Conservation (phyloP, 2,329 filamentous ascomycete genomes). For the Rugonectria rugulosa region DNA sequence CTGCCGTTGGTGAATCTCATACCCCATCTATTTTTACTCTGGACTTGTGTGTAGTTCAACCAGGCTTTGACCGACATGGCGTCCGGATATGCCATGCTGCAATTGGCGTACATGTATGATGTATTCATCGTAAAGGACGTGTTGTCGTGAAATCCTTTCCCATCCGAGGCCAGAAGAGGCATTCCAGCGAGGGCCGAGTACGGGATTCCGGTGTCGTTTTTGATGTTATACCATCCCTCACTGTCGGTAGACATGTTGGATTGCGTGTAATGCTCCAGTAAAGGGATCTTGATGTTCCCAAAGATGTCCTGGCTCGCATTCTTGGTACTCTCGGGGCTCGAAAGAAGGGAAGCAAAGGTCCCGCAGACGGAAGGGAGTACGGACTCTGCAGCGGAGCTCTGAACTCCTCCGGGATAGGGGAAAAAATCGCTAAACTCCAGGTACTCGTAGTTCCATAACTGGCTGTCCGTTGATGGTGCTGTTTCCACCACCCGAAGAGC, state of each 20-base stretch:
- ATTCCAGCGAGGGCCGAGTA: slow-evolving; percentile 17
- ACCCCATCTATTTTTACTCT: too few species aligned
- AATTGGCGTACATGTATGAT: slow-evolving; percentile 4
- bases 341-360: slow-evolving; percentile 5
- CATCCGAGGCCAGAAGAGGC: background rate
- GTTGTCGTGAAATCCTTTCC: background rate
- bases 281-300: slow-evolving; percentile 20
- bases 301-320: slow-evolving; percentile 16
- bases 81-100: background rate
- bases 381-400: background rate
- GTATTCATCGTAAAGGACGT: background rate
- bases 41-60: background rate
- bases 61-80: background rate
- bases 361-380: slow-evolving; percentile 9
- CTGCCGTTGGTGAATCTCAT: background rate
- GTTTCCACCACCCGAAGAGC: slow-evolving; percentile 10
- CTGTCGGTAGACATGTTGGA: background rate
- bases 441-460: slow-evolving; percentile 12
- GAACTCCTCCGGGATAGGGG: background rate
- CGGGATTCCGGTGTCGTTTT: background rate
- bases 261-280: slow-evolving; percentile 6
- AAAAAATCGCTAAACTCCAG: slow-evolving; percentile 14
- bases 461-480: background rate
- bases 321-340: slow-evolving; percentile 9
- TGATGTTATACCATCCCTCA: slow-evolving; percentile 13